Evolutionary conservation across 1,284 basidiomycete genomes (phyloP).

Genomic region (Apiotrichum akiyoshidainum): DNA sequence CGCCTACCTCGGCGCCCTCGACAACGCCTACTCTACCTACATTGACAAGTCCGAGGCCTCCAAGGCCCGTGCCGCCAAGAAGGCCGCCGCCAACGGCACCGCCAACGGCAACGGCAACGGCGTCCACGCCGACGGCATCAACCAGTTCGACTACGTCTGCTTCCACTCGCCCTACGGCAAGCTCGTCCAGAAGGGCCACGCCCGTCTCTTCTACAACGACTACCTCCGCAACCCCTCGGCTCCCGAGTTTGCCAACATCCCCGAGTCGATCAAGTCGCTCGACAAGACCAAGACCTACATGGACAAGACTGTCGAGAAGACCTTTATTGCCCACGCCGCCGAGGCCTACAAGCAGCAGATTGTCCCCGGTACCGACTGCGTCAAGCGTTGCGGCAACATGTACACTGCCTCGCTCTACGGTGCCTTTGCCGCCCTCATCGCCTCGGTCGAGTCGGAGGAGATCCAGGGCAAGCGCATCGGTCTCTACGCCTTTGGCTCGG

Average conservation of each 20-base stretch:
- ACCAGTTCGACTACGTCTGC: conserved; percentile 81
- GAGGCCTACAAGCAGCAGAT: conserved; percentile 68
- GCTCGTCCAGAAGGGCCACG: conserved; percentile 95
- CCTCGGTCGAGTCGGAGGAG: conserved; percentile 61
- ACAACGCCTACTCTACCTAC: conserved; percentile 83
- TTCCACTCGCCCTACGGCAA: conserved; percentile 98
- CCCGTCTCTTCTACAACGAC: conserved; percentile 73
- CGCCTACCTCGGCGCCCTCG: conserved; percentile 91
- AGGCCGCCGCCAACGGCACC: conserved; percentile 38
- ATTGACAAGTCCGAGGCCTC: conserved; percentile 73
- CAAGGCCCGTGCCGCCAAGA: conserved; percentile 45
- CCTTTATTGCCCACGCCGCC: conserved; percentile 74
- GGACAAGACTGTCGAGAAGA: conserved; percentile 95
- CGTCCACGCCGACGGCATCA: conserved; percentile 57
- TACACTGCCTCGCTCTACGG: conserved; percentile 98
- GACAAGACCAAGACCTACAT: conserved; percentile 71
- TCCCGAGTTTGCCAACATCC: conserved; percentile 70
- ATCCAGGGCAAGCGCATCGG: conserved; percentile 71
- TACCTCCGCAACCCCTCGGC: conserved; percentile 75
- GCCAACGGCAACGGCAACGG: conserved; percentile 42
- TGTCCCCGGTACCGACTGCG: conserved; percentile 73
- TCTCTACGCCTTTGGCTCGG: conserved; percentile 92
- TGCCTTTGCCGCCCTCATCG: conserved; percentile 78
- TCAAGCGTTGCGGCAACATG: conserved; percentile 92
- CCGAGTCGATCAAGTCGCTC: conserved; percentile 65